Evolutionary conservation across 805 yeast genomes (phyloP), one percentile per base, ranked within the genome.

Genomic region (Saturnispora halmiae): DNA sequence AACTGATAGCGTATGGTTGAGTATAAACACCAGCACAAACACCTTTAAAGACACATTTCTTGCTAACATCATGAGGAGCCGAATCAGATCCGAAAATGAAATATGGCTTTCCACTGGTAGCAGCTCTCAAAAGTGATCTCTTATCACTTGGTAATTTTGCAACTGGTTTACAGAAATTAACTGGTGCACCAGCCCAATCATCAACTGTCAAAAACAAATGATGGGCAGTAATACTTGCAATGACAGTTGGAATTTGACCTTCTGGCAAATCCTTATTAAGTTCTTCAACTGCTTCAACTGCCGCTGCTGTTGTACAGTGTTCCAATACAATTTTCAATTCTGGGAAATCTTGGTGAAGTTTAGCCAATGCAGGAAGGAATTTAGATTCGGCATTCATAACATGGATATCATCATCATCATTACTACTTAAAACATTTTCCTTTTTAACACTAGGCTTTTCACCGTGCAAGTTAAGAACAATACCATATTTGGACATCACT

Each of bases 21-120:
- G 97, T 84, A 63, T 74, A 92, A 7, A 92, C 96, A 55, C 99
- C 99, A n/a, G 99, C 99, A 54, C 96, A 86, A 14, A 90, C 96
- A 18, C 88, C 90, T 28, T 69, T 65, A 50, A 77, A 86, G 46
- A 72, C 79, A 20, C 84, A 69, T 61, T 94, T 94, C 45, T 78
- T 78, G 47, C 74, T 73, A 20, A 84, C 55, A 6, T 96, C 94
- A 59, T 92, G 98, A 20, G 98, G 99, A 24, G 99, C 99, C 18
- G 96, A 85, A 60, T 92, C 99, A 1, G 96, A 84, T 6, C 99
- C 99, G 56, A 88, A 92, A 67, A 92, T 85, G 61, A 88, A 92
- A 67, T 79, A 88, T 31, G 94, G 85, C 50, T 82, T 78, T 4
- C 97, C 97, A 1, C 92, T 78, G 7, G 83, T 79, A 2, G 96